Percentiles rank a stretch among this genome's conserved stretches.
Evolutionary conservation across 2,329 filamentous ascomycete species (phyloP).

Genomic region (Nectriaceae sp.): DNA sequence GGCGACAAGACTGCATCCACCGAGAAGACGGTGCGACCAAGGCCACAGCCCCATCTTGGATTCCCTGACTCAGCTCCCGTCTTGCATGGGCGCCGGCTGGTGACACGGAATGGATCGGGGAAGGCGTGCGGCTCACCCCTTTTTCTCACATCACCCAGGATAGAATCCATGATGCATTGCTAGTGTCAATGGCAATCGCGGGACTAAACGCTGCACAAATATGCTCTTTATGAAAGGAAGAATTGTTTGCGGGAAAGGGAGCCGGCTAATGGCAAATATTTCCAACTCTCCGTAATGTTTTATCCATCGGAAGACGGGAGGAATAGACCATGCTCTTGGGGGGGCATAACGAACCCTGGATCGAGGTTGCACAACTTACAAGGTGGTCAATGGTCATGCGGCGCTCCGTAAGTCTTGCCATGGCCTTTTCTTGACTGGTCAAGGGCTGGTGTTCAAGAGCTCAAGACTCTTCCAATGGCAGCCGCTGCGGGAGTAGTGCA

Average conservation of each 20-base stretch:
- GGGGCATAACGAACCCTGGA: neutral
- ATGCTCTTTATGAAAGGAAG: no score
- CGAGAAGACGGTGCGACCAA: slow-evolving; percentile 7
- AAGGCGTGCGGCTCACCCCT: slow-evolving; percentile 14
- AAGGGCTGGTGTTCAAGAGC: neutral
- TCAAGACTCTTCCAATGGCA: slow-evolving; percentile 20
- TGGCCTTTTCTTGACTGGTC: slow-evolving; percentile 10
- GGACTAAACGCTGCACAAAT: no score
- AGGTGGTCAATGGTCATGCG: slow-evolving; percentile 9
- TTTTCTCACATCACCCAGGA: slow-evolving; percentile 10
- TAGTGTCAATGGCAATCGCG: neutral
- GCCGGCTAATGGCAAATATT: neutral
- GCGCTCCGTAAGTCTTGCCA: slow-evolving; percentile 11
- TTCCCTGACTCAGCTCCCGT: slow-evolving; percentile 14
- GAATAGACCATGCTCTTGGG: neutral
- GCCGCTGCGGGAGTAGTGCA: slow-evolving; percentile 11
- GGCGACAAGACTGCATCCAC: slow-evolving; percentile 3
- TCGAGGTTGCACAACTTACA: neutral
- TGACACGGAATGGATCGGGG: slow-evolving; percentile 21
- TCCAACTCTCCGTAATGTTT: no score
- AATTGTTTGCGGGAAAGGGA: neutral
- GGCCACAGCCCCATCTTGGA: neutral
- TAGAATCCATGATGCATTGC: slow-evolving; percentile 5
- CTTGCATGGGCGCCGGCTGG: slow-evolving; percentile 18
- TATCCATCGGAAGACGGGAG: neutral